phyloP scores from a whole-genome alignment of 169 alveolate species.

The Haemoproteus tartakovskyi region DNA sequence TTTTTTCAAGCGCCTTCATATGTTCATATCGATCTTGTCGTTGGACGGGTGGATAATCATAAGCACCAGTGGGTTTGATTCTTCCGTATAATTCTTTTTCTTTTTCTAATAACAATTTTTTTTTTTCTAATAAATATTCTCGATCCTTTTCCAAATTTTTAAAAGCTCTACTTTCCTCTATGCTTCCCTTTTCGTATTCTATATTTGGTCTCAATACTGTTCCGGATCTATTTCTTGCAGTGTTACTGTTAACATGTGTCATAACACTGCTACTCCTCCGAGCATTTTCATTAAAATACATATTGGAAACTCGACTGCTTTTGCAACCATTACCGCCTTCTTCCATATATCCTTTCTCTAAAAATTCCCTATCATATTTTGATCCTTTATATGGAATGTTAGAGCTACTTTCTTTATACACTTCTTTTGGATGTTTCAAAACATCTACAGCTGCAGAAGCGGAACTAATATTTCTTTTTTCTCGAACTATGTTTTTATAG shows the following conservation, averaged over 20 bases:
- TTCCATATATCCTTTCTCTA: background rate
- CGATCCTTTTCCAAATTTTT: slow-evolving; percentile 53
- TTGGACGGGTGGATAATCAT: slow-evolving; percentile 6
- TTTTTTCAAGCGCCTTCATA: no score
- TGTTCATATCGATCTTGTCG: slow-evolving; percentile 29
- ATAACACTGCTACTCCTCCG: slow-evolving; percentile 60
- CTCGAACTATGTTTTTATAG: no score
- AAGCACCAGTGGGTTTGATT: slow-evolving; percentile 12
- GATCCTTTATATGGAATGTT: slow-evolving; percentile 8
- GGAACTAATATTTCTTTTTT: no score
- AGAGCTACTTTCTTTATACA: slow-evolving; percentile 37
- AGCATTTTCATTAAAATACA: slow-evolving; percentile 50
- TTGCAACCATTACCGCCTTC: slow-evolving; percentile 9
- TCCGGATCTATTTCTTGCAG: slow-evolving; percentile 4
- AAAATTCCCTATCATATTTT: slow-evolving; percentile 13
- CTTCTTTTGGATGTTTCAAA: slow-evolving; percentile 5
- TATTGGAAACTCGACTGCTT: slow-evolving; percentile 44
- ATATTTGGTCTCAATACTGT: slow-evolving; percentile 7
- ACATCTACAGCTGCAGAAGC: no score
- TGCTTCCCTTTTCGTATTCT: background rate
- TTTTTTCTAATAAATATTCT: slow-evolving; percentile 43
- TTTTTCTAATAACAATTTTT: slow-evolving; percentile 32
- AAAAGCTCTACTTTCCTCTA: slow-evolving; percentile 7
- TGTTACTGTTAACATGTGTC: slow-evolving; percentile 32
- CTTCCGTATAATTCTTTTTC: slow-evolving; percentile 38